Base-by-base conservation (phyloP, 164 flowering plant species). In the Aristolochia contorta region DNA sequence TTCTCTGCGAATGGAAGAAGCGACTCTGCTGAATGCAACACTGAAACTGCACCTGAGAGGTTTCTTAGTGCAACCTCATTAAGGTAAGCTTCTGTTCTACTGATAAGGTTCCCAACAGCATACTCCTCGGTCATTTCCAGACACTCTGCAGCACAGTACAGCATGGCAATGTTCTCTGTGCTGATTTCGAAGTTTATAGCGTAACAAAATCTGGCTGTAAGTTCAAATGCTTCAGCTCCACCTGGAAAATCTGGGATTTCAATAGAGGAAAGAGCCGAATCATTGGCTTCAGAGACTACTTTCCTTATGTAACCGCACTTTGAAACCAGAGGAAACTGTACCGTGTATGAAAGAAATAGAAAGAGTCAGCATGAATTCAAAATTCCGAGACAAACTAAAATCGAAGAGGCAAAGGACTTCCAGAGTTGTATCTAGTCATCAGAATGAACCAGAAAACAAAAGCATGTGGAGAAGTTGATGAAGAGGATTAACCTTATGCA, bases 81-180 rank as follows among this genome's bases (percentile, higher is more conserved):
- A 65, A 91, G 57, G 71, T 86, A 89, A 20, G 85, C 75, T 58
- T 89, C 96, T 15, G 94, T 69, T 68, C 89, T 80, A 50, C 71
- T 75, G 45, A 84, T 81, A 0, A 94, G 75, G 59, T 91, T 94
- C 41, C 88, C 90, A 16, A 77, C 81, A 19, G 86, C 77, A 65
- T 84, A 78, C 46, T 86, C 93, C 75, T 94, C 96, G 0, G 95
- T 85, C 99, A 94, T 94, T 68, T 89, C 93, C 6, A 94, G 88
- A 70, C 73, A 79, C 73, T 94, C 99, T 5, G 96, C 91, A 56
- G 59, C 81, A 54, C 99, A 94, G 14, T 93, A 74, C n/a, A 91
- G 84, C 75, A 71, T 64, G 12, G 90, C 90, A 18, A 91, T 80
- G 79, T 94, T 94, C 53, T 84, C 90, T 13, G 79, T 74, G 63